These are phyloP conservation scores for Apiospora arundinis DNA, from an alignment of 2,329 filamentous ascomycete genomes.

Conservation along the genomic window DNA sequence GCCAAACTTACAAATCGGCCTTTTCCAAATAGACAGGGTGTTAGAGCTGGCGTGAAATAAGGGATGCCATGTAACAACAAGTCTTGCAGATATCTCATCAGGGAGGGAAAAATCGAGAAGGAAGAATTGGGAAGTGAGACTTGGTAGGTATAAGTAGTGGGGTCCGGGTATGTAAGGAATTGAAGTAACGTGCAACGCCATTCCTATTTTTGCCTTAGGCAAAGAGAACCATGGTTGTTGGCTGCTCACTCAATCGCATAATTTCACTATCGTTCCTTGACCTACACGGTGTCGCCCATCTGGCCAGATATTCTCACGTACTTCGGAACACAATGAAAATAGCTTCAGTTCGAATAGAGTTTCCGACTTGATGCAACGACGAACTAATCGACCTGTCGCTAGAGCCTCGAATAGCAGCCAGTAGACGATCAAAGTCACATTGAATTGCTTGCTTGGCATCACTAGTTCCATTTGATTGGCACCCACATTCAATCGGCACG, in stretches of 20 bases:
- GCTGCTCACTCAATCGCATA: not conserved
- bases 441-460: constrained; percentile 17
- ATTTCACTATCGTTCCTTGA: not conserved
- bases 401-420: constrained; percentile 15
- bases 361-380: not conserved
- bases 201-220: constrained; percentile 13
- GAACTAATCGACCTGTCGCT: not conserved
- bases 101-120: constrained; percentile 14
- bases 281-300: not conserved
- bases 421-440: constrained; percentile 5
- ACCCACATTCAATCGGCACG: constrained; percentile 19
- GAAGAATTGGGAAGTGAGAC: not conserved
- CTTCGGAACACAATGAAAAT: not conserved
- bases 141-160: constrained; percentile 2
- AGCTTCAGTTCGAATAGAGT: not conserved
- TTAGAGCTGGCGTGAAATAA: constrained; percentile 1
- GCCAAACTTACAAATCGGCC: not conserved
- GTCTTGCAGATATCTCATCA: not conserved
- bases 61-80: not conserved
- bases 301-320: not conserved
- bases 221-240: constrained; percentile 4
- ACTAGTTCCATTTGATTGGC: constrained; percentile 19
- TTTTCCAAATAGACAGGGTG: not conserved
- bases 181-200: not conserved
- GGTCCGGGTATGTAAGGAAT: not conserved